These are phyloP conservation scores for Madurella fahalii DNA, from an alignment of 2,329 filamentous ascomycete genomes.

Conservation along the genomic window DNA sequence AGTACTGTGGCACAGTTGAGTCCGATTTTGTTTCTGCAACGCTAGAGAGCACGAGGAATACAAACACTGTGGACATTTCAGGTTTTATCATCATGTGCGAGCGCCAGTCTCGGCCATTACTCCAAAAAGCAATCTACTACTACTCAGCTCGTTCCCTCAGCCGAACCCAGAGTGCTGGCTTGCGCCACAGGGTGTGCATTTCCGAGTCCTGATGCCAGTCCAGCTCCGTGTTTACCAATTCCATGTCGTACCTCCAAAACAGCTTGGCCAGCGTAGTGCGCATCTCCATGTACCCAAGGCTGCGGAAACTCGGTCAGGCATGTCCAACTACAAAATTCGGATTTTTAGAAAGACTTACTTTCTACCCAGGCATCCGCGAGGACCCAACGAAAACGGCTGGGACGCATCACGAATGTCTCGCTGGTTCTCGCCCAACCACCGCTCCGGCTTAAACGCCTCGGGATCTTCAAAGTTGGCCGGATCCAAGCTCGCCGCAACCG, in stretches of 20 bases:
- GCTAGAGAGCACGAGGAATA: too few relatives aligned
- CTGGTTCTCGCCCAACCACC: constrained; percentile 27
- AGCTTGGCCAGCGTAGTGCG: constrained; percentile 24
- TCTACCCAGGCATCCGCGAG: constrained; percentile 3
- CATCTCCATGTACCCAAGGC: constrained; percentile 20
- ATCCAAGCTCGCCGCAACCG: constrained; percentile 30
- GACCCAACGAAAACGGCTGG: constrained; percentile 4
- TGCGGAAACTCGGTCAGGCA: too few relatives aligned
- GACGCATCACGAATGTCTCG: constrained; percentile 23
- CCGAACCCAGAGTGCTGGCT: constrained; percentile 22
- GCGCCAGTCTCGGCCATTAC: too few relatives aligned
- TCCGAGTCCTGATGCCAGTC: constrained; percentile 26
- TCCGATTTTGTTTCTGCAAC: too few relatives aligned
- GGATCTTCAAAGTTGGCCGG: constrained; percentile 32
- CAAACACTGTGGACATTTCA: too few relatives aligned
- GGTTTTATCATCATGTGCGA: too few relatives aligned
- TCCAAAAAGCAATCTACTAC: too few relatives aligned
- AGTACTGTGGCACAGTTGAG: not conserved
- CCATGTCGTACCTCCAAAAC: constrained; percentile 24
- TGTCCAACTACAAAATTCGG: too few relatives aligned
- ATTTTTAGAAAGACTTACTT: not conserved
- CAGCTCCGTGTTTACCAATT: constrained; percentile 19
- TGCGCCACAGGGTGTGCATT: constrained; percentile 25
- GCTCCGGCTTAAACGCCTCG: constrained; percentile 34
- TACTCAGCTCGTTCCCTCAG: not conserved